These are phyloP conservation scores for Ambrosia trifida DNA, from an alignment of 129 eudicot genomes.

Conservation along the genomic window DNA sequence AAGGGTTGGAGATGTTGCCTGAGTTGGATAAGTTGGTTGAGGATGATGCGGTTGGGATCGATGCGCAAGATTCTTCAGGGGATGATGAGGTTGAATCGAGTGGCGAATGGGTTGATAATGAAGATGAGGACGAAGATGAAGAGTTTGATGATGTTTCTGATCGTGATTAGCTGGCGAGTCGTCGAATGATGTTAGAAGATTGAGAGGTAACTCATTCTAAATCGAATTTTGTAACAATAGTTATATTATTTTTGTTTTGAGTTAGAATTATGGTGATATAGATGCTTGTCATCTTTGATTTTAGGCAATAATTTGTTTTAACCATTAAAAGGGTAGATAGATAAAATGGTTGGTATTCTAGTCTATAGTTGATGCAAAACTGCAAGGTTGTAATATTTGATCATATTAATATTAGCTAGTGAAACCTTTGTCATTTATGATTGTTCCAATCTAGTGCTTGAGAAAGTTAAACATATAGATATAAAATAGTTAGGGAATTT, in stretches of 20 bases:
- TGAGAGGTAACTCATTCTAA: conserved; percentile 7
- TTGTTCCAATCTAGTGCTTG: too few relatives aligned
- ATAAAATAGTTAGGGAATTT: too few relatives aligned
- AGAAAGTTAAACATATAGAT: too few relatives aligned
- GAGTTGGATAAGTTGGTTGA: conserved; percentile 47
- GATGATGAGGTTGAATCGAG: conserved; percentile 61
- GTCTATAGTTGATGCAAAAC: neutral
- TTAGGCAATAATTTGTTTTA: neutral
- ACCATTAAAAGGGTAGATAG: neutral
- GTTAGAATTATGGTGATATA: conserved; percentile 15
- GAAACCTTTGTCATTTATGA: too few relatives aligned
- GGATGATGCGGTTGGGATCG: conserved; percentile 27
- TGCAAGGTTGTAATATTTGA: too few relatives aligned
- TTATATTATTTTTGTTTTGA: neutral
- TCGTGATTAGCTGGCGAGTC: conserved; percentile 43
- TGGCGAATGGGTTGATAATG: conserved; percentile 61
- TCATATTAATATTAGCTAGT: too few relatives aligned
- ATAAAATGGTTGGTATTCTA: neutral
- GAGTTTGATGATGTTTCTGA: conserved; percentile 43
- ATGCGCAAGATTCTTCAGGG: conserved; percentile 37
- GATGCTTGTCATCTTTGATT: conserved; percentile 15
- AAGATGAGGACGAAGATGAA: conserved; percentile 30
- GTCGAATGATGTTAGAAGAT: conserved; percentile 3
- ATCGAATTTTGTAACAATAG: conserved; percentile 12
- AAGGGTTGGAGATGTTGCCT: conserved; percentile 60